Evolutionary conservation across 1,284 basidiomycete genomes (phyloP), one percentile per base, ranked within the genome.

Genomic region (Ceratobasidium papillatum): DNA sequence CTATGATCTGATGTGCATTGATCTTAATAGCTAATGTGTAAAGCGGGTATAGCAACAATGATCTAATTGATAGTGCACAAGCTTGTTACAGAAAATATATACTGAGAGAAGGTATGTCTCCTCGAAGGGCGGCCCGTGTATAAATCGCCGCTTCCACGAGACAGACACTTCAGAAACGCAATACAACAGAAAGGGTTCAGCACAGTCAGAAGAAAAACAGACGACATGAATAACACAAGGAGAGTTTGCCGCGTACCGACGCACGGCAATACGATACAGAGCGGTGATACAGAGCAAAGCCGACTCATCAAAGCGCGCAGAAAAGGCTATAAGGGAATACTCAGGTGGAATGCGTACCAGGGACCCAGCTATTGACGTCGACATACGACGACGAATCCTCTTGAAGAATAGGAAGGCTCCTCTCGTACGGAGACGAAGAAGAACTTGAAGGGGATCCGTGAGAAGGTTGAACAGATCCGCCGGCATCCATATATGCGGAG

Each of bases 1-100:
- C n/a, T 85, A 85, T 77, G 93, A 94, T 81, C 92, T 88, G 75
- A 87, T 92, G 86, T 83, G 84, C 56, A 80, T 91, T 43, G 81
- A 83, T 7, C 81, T 94, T 41, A 9, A 86, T 87, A 0, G 74
- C 78, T 17, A 82, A 83, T 76, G 82, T 82, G 72, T 73, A 22
- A 51, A n/a, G 43, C 3, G 3, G 36, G 62, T 64, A 64, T 64
- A 59, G 27, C 9, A 47, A 34, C 27, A 22, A 34, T 3, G 43
- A 47, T 61, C 58, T 62, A 51, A 63, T 72, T 41, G 43, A 62
- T 27, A 62, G 9, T 32, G 43, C 27, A 47, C n/a, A 30, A 27
- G 12, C 17, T 52, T 43, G 38, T 27, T 62, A 73, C 71, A 73
- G 54, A 54, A 30, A 56, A 8, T 32, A 72, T 63, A 73, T 30